phyloP scores from a whole-genome alignment of 2,329 filamentous ascomycete species.

The Nigrospora oryzae region DNA sequence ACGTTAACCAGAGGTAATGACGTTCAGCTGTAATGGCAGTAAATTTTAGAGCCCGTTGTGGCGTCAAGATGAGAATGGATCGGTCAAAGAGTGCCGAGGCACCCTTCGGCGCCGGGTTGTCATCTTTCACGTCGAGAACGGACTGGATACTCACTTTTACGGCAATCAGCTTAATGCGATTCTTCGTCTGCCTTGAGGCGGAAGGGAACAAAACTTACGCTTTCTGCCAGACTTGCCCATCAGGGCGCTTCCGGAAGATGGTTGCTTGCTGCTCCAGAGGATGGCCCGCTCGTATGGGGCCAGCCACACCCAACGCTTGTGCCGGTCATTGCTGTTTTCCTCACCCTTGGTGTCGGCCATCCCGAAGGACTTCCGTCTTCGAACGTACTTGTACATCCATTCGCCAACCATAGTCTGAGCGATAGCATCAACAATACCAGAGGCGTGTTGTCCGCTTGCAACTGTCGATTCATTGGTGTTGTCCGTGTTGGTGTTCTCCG shows the following conservation, averaged over 20 bases:
- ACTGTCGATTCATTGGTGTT: neutral
- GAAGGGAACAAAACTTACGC: constrained; percentile 49
- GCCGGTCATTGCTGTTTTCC: constrained; percentile 67
- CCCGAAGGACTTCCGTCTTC: constrained; percentile 84
- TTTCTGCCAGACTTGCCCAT: constrained; percentile 94
- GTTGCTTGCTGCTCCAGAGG: constrained; percentile 98
- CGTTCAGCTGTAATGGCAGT: constrained; percentile 76
- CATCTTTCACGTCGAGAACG: constrained; percentile 92
- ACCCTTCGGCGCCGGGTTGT: constrained; percentile 75
- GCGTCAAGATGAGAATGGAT: constrained; percentile 90
- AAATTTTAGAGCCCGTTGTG: constrained; percentile 89
- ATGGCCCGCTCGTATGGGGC: constrained; percentile 93
- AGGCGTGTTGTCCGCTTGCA: constrained; percentile 44
- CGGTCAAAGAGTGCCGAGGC: constrained; percentile 66
- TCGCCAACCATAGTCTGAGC: constrained; percentile 98
- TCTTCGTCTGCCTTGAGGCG: neutral
- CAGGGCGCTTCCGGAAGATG: constrained; percentile 75
- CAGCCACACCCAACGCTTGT: constrained; percentile 98
- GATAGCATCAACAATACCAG: constrained; percentile 88
- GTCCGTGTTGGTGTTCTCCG: constrained; percentile 27
- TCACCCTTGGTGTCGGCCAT: constrained; percentile 62
- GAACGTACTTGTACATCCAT: constrained; percentile 90
- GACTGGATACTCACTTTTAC: constrained; percentile 84
- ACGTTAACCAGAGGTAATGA: constrained; percentile 91
- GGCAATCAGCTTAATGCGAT: constrained; percentile 19